Percentiles rank a stretch among this genome's conserved stretches.
phyloP scores from a whole-genome alignment of 2,329 filamentous ascomycete species.

The Colletotrichum scovillei region DNA sequence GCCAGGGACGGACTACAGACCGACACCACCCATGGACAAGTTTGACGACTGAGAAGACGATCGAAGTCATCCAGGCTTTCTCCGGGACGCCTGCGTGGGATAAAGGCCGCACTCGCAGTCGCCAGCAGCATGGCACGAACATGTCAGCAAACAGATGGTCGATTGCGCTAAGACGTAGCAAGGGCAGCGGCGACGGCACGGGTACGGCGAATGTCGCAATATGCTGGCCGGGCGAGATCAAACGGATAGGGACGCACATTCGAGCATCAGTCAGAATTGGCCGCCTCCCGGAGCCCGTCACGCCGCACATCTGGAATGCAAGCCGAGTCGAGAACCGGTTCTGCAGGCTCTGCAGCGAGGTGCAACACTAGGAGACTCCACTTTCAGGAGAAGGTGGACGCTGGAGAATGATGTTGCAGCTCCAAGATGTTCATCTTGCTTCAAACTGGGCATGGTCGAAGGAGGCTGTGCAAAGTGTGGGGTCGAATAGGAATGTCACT shows the following conservation, averaged over 20 bases:
- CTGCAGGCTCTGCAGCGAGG: conserved; percentile 27
- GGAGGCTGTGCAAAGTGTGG: conserved; percentile 37
- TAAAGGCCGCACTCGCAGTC: not conserved
- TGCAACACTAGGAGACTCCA: conserved; percentile 6
- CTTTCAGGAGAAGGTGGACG: conserved; percentile 34
- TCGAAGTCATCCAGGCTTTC: not conserved
- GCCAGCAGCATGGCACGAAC: not conserved
- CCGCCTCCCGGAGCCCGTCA: not conserved
- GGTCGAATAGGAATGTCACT: conserved; percentile 34
- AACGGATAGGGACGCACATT: not conserved
- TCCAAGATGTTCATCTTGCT: conserved; percentile 36
- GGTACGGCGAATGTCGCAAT: conserved; percentile 9
- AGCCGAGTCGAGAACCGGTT: conserved; percentile 30
- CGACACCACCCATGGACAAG: not conserved
- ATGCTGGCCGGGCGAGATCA: conserved; percentile 1
- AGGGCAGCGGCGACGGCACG: not conserved
- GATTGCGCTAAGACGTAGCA: not conserved
- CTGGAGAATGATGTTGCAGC: conserved; percentile 33
- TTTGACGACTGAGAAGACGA: not conserved
- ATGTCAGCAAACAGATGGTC: conserved; percentile 7
- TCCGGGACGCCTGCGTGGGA: conserved; percentile 1
- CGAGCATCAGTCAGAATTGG: conserved; percentile 4
- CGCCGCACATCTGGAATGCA: conserved; percentile 21
- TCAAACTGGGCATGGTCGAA: conserved; percentile 34
- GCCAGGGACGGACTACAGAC: conserved; percentile 6